Evolutionary conservation across 1,284 basidiomycete genomes (phyloP).

Genomic region (Fomitiporia mediterranea): DNA sequence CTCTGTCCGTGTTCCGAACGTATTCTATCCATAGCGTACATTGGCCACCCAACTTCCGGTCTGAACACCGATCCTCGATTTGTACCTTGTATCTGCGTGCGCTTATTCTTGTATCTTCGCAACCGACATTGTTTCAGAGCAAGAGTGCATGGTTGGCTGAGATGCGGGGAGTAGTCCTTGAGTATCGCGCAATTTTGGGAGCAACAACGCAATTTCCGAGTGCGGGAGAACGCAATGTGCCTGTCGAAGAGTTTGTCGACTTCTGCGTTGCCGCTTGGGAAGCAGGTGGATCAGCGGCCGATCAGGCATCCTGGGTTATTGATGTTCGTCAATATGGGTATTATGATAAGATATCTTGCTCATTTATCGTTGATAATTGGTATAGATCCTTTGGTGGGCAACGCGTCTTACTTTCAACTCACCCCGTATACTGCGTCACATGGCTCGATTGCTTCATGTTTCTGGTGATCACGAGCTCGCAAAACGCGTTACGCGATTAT

Average conservation of each 20-base stretch:
- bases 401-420: slow-evolving; percentile 91
- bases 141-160: slow-evolving; percentile 58
- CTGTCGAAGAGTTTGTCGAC: slow-evolving; percentile 83
- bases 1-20: slow-evolving; percentile 57
- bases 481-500: slow-evolving; percentile 72
- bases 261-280: slow-evolving; percentile 82
- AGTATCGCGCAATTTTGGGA: slow-evolving; percentile 63
- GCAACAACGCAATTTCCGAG: slow-evolving; percentile 74
- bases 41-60: slow-evolving; percentile 74
- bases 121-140: slow-evolving; percentile 29
- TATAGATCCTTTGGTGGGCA: slow-evolving; percentile 84
- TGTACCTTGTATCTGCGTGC: slow-evolving; percentile 69
- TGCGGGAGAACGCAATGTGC: slow-evolving; percentile 77
- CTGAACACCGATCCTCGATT: slow-evolving; percentile 66
- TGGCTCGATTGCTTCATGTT: slow-evolving; percentile 67
- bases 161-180: slow-evolving; percentile 59
- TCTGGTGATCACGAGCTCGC: slow-evolving; percentile 65
- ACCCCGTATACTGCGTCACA: slow-evolving; percentile 75
- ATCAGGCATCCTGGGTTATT: slow-evolving; percentile 65
- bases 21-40: slow-evolving; percentile 54
- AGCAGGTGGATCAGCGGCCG: slow-evolving; percentile 52
- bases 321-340: slow-evolving; percentile 46
- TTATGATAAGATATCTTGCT: slow-evolving; percentile 4
- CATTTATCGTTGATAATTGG: slow-evolving; percentile 15
- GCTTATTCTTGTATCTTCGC: slow-evolving; percentile 48